Percentiles rank a stretch among this genome's conserved stretches.
Conservation (phyloP, 345 rosid genomes). For the Streptanthus diversifolius region DNA sequence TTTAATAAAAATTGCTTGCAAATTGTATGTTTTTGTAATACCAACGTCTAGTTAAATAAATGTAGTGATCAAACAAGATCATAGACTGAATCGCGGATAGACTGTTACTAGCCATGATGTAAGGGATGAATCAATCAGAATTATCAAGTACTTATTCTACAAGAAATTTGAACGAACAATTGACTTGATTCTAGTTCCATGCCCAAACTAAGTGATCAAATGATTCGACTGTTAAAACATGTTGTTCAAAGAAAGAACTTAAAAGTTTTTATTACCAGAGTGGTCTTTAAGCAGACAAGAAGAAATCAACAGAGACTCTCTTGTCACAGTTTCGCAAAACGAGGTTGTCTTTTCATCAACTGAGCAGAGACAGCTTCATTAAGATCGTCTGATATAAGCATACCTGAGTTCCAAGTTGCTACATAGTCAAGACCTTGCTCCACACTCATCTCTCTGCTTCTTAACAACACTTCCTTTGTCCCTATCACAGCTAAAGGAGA, state of each 20-base stretch:
- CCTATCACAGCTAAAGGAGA: constrained; percentile 77
- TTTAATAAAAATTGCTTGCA: no score
- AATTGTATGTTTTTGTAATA: no score
- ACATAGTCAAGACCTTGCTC: constrained; percentile 88
- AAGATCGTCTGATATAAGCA: constrained; percentile 70
- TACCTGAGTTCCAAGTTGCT: constrained; percentile 79
- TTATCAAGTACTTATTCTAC: no score
- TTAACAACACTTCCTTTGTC: constrained; percentile 65
- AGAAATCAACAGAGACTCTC: neutral
- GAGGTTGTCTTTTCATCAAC: constrained; percentile 50
- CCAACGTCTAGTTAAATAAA: no score
- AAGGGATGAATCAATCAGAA: neutral
- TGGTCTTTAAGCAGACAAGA: neutral
- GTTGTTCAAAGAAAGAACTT: neutral
- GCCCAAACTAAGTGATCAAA: neutral
- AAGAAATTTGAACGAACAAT: neutral
- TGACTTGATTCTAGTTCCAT: neutral
- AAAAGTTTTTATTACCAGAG: neutral
- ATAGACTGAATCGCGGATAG: neutral
- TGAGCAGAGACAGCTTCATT: constrained; percentile 58
- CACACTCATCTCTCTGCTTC: constrained; percentile 64
- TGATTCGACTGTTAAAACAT: neutral
- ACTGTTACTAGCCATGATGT: no score
- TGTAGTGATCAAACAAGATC: no score
- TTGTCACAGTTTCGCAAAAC: constrained; percentile 63